Percentiles rank a stretch among this genome's conserved stretches.
These are phyloP conservation scores for Candida quercuum DNA, from an alignment of 805 yeast species.

Conservation along the genomic window DNA sequence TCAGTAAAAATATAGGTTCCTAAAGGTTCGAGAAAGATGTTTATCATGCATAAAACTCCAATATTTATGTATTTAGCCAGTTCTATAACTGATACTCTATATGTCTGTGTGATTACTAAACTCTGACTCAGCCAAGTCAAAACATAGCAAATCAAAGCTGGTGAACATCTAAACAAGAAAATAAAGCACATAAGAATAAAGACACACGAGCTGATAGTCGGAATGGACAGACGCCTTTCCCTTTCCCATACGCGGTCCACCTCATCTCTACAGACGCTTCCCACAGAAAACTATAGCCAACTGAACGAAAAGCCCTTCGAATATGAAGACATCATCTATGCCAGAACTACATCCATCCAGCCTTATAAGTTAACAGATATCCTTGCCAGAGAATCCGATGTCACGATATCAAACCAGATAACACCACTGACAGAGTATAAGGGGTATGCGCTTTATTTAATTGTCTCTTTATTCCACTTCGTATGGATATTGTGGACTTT, in stretches of 20 bases:
- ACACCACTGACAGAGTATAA: constrained; percentile 71
- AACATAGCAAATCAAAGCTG: too few species aligned
- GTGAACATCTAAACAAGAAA: too few species aligned
- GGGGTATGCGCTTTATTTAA: constrained; percentile 79
- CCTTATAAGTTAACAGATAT: constrained; percentile 36
- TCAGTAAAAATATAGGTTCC: too few species aligned
- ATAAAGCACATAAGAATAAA: too few species aligned
- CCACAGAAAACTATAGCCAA: neutral
- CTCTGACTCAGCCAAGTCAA: too few species aligned
- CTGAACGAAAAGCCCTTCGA: constrained; percentile 9
- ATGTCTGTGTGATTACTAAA: too few species aligned
- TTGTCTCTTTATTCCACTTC: constrained; percentile 49
- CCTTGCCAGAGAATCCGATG: constrained; percentile 62
- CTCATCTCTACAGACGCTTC: constrained; percentile 2
- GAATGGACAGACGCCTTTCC: neutral
- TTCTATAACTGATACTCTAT: too few species aligned
- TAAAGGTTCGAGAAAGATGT: too few species aligned
- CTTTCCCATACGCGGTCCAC: constrained; percentile 8
- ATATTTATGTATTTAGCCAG: too few species aligned
- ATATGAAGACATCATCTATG: constrained; percentile 18
- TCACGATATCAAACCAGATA: constrained; percentile 48
- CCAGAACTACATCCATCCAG: neutral
- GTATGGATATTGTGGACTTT: constrained; percentile 72
- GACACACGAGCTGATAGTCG: neutral
- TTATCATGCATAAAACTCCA: too few species aligned